Evolutionary conservation across 306 rosid species (phyloP).

Genomic region (peach (Prunus persica)): Prunus_persica_NCBIv2 NC_034013.1:4757501-4758000

Average conservation of each 20-base stretch:
- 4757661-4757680: conserved; percentile 99
- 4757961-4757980: conserved; percentile 71
- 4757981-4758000: neutral
- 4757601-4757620: conserved; percentile 92
- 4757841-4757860: conserved; percentile 88
- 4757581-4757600: conserved; percentile 98
- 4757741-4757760: conserved; percentile 7
- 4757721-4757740: conserved; percentile 8
- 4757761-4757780: conserved; percentile 31
- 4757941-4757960: conserved; percentile 90
- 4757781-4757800: conserved; percentile 44
- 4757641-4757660: conserved; percentile 98
- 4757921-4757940: conserved; percentile 97
- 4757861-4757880: conserved; percentile 99
- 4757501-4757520: neutral
- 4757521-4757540: neutral
- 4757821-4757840: conserved; percentile 81
- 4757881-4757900: conserved; percentile 99
- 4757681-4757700: conserved; percentile 98
- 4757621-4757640: conserved; percentile 95
- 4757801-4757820: conserved; percentile 95
- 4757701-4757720: conserved; percentile 82
- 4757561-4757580: conserved; percentile 73
- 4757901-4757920: conserved; percentile 91
- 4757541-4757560: neutral